Base-by-base conservation (phyloP, 805 yeast genomes). In the Hanseniaspora hatyaiensis region DNA sequence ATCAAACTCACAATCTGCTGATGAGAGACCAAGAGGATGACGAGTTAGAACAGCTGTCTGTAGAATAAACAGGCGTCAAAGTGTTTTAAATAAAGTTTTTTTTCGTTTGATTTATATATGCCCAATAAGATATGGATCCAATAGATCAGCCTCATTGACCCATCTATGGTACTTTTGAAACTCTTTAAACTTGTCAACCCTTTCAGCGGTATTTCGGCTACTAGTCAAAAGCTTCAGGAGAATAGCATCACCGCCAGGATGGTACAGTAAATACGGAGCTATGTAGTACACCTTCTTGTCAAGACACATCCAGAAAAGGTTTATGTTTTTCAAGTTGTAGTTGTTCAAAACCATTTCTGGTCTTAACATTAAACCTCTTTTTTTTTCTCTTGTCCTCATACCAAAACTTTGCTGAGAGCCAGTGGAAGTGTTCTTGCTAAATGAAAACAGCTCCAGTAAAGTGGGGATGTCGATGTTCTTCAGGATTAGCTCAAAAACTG, bases 221-320 rank as follows among this genome's bases (percentile, higher is more conserved):
- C 96, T 96, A 1, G 94, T 92, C 56, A 82, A 75, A 23, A 50
- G 3, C 43, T 76, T 73, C 75, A 84, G 68, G 34, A 89, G 65
- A 57, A 86, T 84, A 6, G 75, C 77, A 3, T 70, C 77, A 1
- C 98, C 98, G 30, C 98, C 98, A 0, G 98, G 98, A 55, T 89
- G 98, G 61, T 78, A 92, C 47, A 74, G 68, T 30, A 92, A 59
- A 61, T 92, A 89, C 11, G 82, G 78, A 0, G 96, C 78, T n/a
- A 89, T 68, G 57, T 88, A 85, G 66, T 83, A 89, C 1, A 89
- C 94, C 56, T 76, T 81, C 3, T 87, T 84, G 37, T 75, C 76
- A 6, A 89, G 70, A 29, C 76, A 76, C 3, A 92, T 81, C 97
- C 97, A 89, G n/a, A 29, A 37, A 12, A 31, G 11, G 16, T 44